These are phyloP conservation scores for Cytauxzoon felis DNA, from an alignment of 169 alveolate species.

Conservation along the genomic window DNA sequence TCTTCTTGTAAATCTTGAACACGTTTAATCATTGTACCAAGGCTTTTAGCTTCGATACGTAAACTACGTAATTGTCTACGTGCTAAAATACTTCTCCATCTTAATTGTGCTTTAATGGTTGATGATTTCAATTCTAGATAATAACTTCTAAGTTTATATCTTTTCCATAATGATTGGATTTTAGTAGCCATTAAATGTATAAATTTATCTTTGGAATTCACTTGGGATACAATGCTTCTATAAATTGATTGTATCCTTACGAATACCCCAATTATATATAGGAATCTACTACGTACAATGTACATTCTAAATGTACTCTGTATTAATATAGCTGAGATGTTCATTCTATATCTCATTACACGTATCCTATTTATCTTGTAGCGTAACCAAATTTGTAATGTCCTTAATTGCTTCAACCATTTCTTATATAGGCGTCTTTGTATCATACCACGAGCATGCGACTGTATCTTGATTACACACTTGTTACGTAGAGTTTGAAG, in stretches of 20 bases:
- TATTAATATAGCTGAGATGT: slow-evolving; percentile 17
- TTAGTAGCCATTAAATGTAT: slow-evolving; percentile 58
- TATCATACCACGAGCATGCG: slow-evolving; percentile 43
- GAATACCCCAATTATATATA: slow-evolving; percentile 2
- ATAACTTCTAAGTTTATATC: slow-evolving; percentile 49
- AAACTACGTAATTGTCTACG: slow-evolving; percentile 72
- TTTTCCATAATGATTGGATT: slow-evolving; percentile 75
- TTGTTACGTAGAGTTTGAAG: slow-evolving; percentile 61
- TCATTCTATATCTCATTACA: slow-evolving; percentile 13
- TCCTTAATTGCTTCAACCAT: slow-evolving; percentile 34
- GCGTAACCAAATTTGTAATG: slow-evolving; percentile 68
- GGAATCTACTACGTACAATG: background rate
- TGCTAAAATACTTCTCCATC: slow-evolving; percentile 76
- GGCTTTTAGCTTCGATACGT: slow-evolving; percentile 73
- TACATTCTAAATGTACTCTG: slow-evolving; percentile 59
- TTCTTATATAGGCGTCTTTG: slow-evolving; percentile 38
- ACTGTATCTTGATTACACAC: slow-evolving; percentile 58
- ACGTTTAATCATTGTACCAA: slow-evolving; percentile 64
- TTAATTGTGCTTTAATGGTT: slow-evolving; percentile 66
- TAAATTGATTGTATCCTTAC: slow-evolving; percentile 29
- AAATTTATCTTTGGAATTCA: slow-evolving; percentile 35
- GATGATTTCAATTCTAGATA: slow-evolving; percentile 57
- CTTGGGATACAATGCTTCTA: slow-evolving; percentile 11
- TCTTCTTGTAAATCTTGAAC: slow-evolving; percentile 66
- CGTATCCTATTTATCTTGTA: slow-evolving; percentile 31